Evolutionary conservation across 805 yeast genomes (phyloP).

Genomic region (Saccharomycopsis oosterbeekiorum): DNA sequence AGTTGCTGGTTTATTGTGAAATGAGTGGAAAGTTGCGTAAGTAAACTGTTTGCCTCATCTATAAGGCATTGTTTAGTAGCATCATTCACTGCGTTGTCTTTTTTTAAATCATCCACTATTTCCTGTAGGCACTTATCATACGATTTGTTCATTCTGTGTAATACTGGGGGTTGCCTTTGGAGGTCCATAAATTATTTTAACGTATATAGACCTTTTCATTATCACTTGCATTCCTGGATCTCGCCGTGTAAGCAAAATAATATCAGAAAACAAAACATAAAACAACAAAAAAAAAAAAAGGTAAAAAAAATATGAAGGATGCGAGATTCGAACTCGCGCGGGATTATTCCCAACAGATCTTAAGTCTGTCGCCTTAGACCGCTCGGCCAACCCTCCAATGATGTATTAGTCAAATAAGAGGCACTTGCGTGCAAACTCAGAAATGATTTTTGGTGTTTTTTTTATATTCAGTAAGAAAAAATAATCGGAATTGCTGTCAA

Average conservation of each 20-base stretch:
- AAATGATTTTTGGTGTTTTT: too few relatives aligned
- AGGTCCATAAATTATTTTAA: too few relatives aligned
- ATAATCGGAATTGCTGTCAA: too few relatives aligned
- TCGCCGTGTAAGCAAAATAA: background rate
- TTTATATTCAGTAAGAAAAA: too few relatives aligned
- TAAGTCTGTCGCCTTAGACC: slow-evolving; percentile 28
- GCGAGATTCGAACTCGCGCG: slow-evolving; percentile 28
- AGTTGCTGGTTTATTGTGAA: background rate
- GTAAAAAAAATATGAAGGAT: slow-evolving; percentile 23
- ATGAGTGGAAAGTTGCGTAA: background rate
- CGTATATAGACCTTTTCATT: too few relatives aligned
- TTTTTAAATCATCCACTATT: background rate
- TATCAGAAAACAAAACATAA: background rate
- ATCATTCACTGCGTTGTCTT: background rate
- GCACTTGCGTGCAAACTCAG: too few relatives aligned
- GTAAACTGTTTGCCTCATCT: background rate
- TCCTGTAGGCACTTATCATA: background rate
- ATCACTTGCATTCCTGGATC: too few relatives aligned
- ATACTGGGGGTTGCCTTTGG: too few relatives aligned
- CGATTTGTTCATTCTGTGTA: background rate
- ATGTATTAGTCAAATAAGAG: too few relatives aligned
- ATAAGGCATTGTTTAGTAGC: background rate
- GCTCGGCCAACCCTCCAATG: slow-evolving; percentile 25
- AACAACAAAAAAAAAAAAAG: background rate
- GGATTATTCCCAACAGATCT: slow-evolving; percentile 26